Percentiles rank a stretch among this genome's conserved stretches.
These are phyloP conservation scores for Fraxinus cuspidata DNA, from an alignment of 257 asterid genomes.

Conservation along the genomic window DNA sequence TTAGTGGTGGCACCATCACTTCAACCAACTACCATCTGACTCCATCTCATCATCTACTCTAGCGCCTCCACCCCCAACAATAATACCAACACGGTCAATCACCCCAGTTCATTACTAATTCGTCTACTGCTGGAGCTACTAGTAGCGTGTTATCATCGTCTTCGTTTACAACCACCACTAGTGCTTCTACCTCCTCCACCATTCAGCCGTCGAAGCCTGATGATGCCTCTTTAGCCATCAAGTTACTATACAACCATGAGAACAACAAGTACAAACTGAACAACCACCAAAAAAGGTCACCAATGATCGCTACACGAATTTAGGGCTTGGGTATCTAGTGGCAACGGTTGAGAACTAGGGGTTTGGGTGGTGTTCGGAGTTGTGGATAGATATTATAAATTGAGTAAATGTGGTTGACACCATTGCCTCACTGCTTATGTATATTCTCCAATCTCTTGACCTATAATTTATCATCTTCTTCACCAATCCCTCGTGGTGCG, in stretches of 20 bases:
- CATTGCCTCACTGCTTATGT: too few species aligned
- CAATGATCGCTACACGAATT: conserved; percentile 73
- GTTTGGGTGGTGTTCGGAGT: too few species aligned
- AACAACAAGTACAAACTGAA: conserved; percentile 6
- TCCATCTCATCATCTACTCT: conserved; percentile 42
- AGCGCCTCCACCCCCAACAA: conserved; percentile 29
- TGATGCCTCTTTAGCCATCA: conserved; percentile 19
- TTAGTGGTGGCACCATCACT: conserved; percentile 13
- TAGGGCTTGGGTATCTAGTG: too few species aligned
- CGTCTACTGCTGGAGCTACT: not conserved
- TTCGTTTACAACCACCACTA: conserved; percentile 21
- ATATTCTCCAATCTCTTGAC: too few species aligned
- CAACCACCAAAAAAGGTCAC: conserved; percentile 53
- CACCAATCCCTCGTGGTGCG: too few species aligned
- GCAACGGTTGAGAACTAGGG: too few species aligned
- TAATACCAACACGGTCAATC: conserved; percentile 31
- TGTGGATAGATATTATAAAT: too few species aligned
- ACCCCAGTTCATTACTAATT: conserved; percentile 38
- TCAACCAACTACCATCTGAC: conserved; percentile 29
- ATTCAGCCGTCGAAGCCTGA: conserved; percentile 25
- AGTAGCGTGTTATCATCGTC: conserved; percentile 5
- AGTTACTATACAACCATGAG: conserved; percentile 25
- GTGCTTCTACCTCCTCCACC: conserved; percentile 25
- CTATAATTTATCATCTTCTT: too few species aligned
- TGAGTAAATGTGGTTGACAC: too few species aligned